These are phyloP conservation scores for Rhododendron ovatum DNA, from an alignment of 148 eudicot species.

Conservation along the genomic window DNA sequence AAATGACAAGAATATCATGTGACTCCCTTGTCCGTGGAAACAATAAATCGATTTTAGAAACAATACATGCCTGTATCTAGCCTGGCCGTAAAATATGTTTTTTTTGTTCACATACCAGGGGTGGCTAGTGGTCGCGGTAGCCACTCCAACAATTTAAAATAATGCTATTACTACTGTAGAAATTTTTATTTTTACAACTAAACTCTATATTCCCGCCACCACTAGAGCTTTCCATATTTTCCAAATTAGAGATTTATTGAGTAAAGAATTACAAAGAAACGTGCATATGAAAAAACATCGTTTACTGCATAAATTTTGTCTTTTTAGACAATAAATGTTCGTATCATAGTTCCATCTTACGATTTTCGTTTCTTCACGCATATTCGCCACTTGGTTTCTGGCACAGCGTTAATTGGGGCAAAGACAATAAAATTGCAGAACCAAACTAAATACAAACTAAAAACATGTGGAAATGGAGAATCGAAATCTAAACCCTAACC, in stretches of 20 bases:
- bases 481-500: constrained; percentile 23
- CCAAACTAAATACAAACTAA: too few species aligned
- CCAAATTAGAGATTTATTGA: neutral
- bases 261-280: neutral
- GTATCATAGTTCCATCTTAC: neutral
- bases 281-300: too few species aligned
- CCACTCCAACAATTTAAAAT: neutral
- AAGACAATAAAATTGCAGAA: neutral
- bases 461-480: neutral
- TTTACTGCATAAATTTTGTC: too few species aligned
- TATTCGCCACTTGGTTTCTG: too few species aligned
- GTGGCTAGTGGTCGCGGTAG: neutral
- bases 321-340: too few species aligned
- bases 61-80: neutral
- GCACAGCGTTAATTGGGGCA: too few species aligned
- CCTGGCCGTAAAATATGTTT: neutral
- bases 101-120: neutral
- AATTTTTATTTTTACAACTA: neutral
- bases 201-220: neutral
- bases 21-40: neutral
- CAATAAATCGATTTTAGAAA: neutral
- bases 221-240: neutral
- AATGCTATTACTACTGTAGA: neutral
- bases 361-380: too few species aligned
- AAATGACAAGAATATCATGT: neutral